Evolutionary conservation across 1,284 basidiomycete genomes (phyloP).

Genomic region (Leccinum solheimii): DNA sequence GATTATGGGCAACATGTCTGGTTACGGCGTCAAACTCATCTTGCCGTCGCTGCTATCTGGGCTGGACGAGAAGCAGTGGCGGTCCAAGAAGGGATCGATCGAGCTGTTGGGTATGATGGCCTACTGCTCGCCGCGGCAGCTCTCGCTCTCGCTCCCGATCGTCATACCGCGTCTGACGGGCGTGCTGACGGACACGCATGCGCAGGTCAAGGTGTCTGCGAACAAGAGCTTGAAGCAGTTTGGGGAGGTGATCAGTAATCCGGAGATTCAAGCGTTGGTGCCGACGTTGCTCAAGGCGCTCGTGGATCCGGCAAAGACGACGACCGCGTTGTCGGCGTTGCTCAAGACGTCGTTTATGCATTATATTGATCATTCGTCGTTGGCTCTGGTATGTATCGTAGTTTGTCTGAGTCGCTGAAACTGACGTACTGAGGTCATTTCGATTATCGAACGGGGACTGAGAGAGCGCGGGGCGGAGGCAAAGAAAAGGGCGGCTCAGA

Average conservation of each 20-base stretch:
- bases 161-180: slow-evolving; percentile 95
- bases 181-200: slow-evolving; percentile 96
- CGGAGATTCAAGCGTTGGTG: slow-evolving; percentile 92
- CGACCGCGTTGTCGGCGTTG: slow-evolving; percentile 78
- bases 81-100: slow-evolving; percentile 97
- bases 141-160: slow-evolving; percentile 93
- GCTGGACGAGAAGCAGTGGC: slow-evolving; percentile 98
- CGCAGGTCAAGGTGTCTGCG: slow-evolving; percentile 91
- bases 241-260: slow-evolving; percentile 94
- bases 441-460: slow-evolving; percentile 93
- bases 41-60: slow-evolving; percentile 89
- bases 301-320: slow-evolving; percentile 93
- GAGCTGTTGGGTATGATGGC: slow-evolving; percentile 99
- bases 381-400: slow-evolving; percentile 75
- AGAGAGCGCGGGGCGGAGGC: slow-evolving; percentile 90
- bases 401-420: background rate
- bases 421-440: slow-evolving; percentile 68
- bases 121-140: slow-evolving; percentile 94
- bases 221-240: slow-evolving; percentile 98
- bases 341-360: slow-evolving; percentile 97
- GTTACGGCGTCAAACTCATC: slow-evolving; percentile 94
- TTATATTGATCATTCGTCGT: slow-evolving; percentile 96
- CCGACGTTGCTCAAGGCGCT: slow-evolving; percentile 94
- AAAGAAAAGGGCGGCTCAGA: slow-evolving; percentile 95
- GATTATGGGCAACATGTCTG: slow-evolving; percentile 95